Conservation (phyloP, 192 early-diverging fungal genomes). For the Geranomyces michiganensis region DNA sequence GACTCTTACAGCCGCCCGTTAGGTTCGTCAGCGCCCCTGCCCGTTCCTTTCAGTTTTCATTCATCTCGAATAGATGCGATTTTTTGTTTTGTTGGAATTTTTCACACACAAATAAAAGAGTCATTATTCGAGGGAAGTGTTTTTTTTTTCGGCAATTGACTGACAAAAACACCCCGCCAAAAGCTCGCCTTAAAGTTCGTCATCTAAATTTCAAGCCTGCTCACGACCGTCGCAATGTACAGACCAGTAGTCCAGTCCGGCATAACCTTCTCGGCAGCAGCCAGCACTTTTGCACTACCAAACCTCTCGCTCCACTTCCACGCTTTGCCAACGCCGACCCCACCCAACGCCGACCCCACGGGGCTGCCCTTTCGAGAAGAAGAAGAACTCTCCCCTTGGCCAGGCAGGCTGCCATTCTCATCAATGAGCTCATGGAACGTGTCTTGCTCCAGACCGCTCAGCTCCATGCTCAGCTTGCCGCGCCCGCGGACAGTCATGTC, state of each 20-base stretch:
- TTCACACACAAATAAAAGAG: no score
- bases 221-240: conserved; percentile 39
- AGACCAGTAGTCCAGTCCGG: conserved; percentile 44
- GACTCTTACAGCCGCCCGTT: no score
- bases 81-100: no score
- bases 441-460: conserved; percentile 42
- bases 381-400: background rate
- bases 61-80: no score
- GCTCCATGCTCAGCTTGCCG: conserved; percentile 29
- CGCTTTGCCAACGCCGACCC: conserved; percentile 16
- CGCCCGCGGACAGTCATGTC: conserved; percentile 29
- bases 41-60: no score
- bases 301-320: conserved; percentile 46
- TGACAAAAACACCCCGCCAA: no score
- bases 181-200: no score
- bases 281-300: conserved; percentile 38
- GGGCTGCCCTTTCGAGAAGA: background rate
- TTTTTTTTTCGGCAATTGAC: no score
- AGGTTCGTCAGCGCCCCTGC: no score
- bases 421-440: conserved; percentile 39
- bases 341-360: conserved; percentile 11
- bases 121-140: no score
- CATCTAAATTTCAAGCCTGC: background rate
- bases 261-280: conserved; percentile 36
- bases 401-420: conserved; percentile 13